Conservation (phyloP, 2,329 filamentous ascomycete genomes). For the Epichloe sylvatica region DNA sequence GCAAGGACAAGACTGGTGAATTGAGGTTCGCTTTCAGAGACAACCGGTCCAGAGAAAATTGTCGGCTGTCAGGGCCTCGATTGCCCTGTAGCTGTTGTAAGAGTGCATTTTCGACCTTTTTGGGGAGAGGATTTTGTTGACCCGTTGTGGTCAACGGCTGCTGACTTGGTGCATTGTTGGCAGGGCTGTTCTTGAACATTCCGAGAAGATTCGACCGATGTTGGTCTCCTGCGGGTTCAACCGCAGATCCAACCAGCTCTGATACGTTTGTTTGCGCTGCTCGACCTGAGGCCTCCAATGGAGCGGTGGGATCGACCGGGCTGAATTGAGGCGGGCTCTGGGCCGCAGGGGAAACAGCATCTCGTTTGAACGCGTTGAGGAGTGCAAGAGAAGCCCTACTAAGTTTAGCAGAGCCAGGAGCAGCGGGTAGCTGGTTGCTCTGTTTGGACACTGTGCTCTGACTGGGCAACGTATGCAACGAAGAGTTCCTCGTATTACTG, state of each 20-base stretch:
- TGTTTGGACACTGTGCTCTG: not conserved
- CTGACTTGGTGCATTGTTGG: not conserved
- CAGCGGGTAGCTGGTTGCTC: constrained; percentile 2
- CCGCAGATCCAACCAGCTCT: constrained; percentile 15
- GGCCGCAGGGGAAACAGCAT: constrained; percentile 6
- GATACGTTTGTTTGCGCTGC: constrained; percentile 11
- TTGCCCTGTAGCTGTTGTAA: constrained; percentile 1
- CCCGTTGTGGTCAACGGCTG: not conserved
- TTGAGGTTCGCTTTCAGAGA: constrained; percentile 8
- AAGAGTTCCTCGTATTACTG: not conserved
- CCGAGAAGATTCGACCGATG: constrained; percentile 37
- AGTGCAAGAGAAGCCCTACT: constrained; percentile 30
- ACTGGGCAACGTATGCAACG: not conserved
- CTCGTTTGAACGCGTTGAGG: constrained; percentile 30
- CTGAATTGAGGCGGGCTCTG: not conserved
- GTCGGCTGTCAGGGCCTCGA: not conserved
- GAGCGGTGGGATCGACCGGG: not conserved
- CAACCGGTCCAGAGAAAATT: constrained; percentile 11
- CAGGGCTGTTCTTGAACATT: constrained; percentile 36
- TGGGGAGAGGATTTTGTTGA: not conserved
- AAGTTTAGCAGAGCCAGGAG: constrained; percentile 17
- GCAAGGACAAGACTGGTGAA: constrained; percentile 7
- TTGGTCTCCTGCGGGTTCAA: constrained; percentile 12
- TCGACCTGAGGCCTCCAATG: not conserved
- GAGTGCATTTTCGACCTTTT: not conserved